phyloP scores from a whole-genome alignment of 345 rosid species.

The Acer campestre region DNA sequence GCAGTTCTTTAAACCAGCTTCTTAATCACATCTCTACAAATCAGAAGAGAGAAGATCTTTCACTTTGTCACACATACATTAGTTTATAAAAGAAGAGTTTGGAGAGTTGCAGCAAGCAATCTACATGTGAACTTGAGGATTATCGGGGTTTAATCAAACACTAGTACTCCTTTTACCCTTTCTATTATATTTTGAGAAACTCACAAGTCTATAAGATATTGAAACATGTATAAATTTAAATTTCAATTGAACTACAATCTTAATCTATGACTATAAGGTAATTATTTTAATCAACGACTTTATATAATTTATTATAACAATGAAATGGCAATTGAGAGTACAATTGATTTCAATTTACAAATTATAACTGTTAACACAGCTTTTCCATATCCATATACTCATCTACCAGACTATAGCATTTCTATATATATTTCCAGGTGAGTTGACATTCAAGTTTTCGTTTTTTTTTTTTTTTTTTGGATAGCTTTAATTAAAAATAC shows the following conservation, averaged over 20 bases:
- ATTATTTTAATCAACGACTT: neutral
- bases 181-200: neutral
- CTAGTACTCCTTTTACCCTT: neutral
- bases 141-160: neutral
- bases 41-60: neutral
- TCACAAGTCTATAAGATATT: neutral
- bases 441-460: neutral
- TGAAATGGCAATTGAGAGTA: neutral
- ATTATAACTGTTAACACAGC: neutral
- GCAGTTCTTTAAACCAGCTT: neutral
- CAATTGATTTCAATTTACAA: neutral
- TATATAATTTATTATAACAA: neutral
- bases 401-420: neutral
- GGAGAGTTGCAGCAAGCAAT: neutral
- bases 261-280: neutral
- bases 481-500: neutral
- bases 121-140: neutral
- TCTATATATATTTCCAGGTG: neutral
- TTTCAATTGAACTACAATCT: neutral
- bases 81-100: neutral
- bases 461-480: neutral
- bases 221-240: neutral
- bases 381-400: neutral
- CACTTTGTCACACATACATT: neutral
- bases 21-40: neutral